Evolutionary conservation across 1,284 basidiomycete genomes (phyloP).

Genomic region (Pseudozyma tsukubaensis): DNA sequence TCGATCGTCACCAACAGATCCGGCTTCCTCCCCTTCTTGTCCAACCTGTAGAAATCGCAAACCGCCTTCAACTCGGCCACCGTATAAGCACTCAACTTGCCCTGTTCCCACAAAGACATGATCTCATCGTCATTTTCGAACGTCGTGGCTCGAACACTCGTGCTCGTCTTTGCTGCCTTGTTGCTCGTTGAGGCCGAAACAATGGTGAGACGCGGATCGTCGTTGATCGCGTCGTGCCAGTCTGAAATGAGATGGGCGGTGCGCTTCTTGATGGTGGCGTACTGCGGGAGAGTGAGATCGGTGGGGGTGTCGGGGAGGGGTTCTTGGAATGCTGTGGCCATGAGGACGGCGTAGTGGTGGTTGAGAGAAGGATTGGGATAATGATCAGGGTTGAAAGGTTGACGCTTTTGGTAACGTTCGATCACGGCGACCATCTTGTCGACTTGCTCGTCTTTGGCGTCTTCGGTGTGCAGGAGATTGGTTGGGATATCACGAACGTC

Average conservation of each 20-base stretch:
- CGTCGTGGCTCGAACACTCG: conserved; percentile 28
- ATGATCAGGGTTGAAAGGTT: conserved; percentile 84
- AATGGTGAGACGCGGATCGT: conserved; percentile 71
- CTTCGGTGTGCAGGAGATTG: conserved; percentile 40
- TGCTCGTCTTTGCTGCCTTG: conserved; percentile 27
- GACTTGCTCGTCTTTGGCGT: conserved; percentile 78
- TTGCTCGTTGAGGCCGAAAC: conserved; percentile 3
- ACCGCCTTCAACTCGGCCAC: conserved; percentile 55
- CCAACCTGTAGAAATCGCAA: conserved; percentile 55
- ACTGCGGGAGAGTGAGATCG: conserved; percentile 83
- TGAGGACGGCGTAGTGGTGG: conserved; percentile 87
- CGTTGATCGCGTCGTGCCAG: conserved; percentile 79
- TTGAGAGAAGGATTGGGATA: conserved; percentile 89
- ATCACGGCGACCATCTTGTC: conserved; percentile 81
- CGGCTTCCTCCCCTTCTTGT: conserved; percentile 59
- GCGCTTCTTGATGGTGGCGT: conserved; percentile 81
- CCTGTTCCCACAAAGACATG: conserved; percentile 30
- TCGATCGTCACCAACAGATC: conserved; percentile 56
- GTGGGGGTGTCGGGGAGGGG: conserved; percentile 73
- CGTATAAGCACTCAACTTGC: conserved; percentile 50
- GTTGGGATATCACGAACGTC: conserved; percentile 84
- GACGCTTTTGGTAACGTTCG: conserved; percentile 81
- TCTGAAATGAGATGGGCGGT: conserved; percentile 79
- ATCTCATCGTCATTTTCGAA: conserved; percentile 53
- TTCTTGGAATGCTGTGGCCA: conserved; percentile 90